Evolutionary conservation across 139 green algal species (phyloP).

Genomic region (Edaphochlamys debaryana): DNA sequence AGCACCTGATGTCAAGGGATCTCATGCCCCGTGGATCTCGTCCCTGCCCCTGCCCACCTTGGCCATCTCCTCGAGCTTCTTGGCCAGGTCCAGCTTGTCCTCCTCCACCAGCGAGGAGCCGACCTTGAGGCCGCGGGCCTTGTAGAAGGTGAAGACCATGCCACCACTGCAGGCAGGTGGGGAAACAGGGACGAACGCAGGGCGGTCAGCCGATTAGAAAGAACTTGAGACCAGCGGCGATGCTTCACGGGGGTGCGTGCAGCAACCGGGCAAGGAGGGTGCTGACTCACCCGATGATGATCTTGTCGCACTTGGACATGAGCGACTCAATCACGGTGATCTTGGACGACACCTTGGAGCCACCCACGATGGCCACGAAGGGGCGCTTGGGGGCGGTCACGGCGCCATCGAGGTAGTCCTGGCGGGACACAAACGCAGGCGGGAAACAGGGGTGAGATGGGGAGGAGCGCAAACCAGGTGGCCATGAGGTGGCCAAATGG

Average conservation of each 20-base stretch:
- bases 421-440: too few species aligned
- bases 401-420: slow-evolving; percentile 88
- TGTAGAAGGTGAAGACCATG: slow-evolving; percentile 99
- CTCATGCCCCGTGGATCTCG: too few species aligned
- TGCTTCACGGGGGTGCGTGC: too few species aligned
- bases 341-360: slow-evolving; percentile 99
- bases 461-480: too few species aligned
- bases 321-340: slow-evolving; percentile 99
- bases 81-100: slow-evolving; percentile 98
- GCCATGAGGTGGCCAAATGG: too few species aligned
- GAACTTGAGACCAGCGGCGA: too few species aligned
- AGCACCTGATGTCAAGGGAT: too few species aligned
- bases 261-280: too few species aligned
- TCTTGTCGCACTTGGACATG: slow-evolving; percentile 94
- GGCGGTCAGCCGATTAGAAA: too few species aligned
- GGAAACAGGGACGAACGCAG: not conserved
- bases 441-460: not conserved
- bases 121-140: slow-evolving; percentile 86
- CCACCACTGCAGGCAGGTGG: slow-evolving; percentile 67
- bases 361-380: slow-evolving; percentile 98
- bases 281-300: slow-evolving; percentile 85
- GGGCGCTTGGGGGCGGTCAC: slow-evolving; percentile 91
- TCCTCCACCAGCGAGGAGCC: slow-evolving; percentile 98
- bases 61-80: slow-evolving; percentile 86
- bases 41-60: too few species aligned